Evolutionary conservation across 371 early-diverging fungal genomes (phyloP), one percentile per base, ranked within the genome.

Genomic region (Mucor saturninus): DNA sequence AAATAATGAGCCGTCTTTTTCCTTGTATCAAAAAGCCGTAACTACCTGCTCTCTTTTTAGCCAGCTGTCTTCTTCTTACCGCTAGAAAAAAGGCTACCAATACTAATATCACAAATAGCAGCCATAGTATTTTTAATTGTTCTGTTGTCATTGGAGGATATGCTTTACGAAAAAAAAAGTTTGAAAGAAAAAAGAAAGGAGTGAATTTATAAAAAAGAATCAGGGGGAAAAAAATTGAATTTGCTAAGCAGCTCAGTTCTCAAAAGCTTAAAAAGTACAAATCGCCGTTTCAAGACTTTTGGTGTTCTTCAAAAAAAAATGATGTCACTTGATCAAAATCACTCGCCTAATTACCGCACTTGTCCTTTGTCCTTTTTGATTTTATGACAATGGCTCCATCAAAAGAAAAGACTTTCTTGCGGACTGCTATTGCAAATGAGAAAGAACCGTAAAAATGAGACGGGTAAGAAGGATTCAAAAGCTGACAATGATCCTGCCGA

Each of bases 101-200:
- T 13, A 65, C 8, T 29, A 69, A 49, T 29, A 65, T 14, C 14
- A 69, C 64, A 37, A 61, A 65, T 15, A 69, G 13, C 11, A 60
- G 58, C 65, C 70, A 65, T 40, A 69, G 55, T 13, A 49, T 46
- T 45, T 55, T 61, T 21, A 65, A 57, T 21, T 15, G 56, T 6
- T 35, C 35, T 8, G 21, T 21, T 21, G 21, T 8, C 35, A 4
- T 6, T 35, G 35, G 35, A 4, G 35, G 35, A 11, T 39, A 11
- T 32, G 6, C 21, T 21, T 21, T n/a, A 52, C 30, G 4, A 6
- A 13, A 10, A 29, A 52, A 5, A 28, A 26, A 3, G 26, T 52
- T 0, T 32, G 35, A 14, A 40, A 32, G 28, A 56, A 31, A 52
- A 55, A 50, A 49, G 28, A 53, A 51, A 42, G 29, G 50, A 63